Base-by-base conservation (phyloP, 345 rosid genomes). In the Dipteronia sinensis region DNA sequence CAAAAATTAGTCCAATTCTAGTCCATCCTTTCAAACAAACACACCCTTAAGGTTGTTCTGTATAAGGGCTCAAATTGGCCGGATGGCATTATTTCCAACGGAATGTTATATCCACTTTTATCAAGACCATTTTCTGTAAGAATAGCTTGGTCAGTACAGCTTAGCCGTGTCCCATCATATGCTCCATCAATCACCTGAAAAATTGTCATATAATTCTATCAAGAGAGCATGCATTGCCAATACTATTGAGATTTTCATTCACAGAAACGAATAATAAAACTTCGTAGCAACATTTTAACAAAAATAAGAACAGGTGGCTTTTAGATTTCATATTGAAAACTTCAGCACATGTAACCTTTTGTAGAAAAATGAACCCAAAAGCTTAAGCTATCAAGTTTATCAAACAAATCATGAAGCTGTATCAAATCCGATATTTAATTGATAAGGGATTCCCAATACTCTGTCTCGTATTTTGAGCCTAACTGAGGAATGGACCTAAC, bases 61-160 rank as follows among this genome's bases (percentile, higher is more conserved):
- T 95, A 95, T 80, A 93, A 85, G 56, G 99, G 99, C 84, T 93
- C 99, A 62, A 95, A 95, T 71, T 95, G 98, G 38, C 96, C 99
- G 0, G 97, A 90, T 6, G 94, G 97, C 98, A 82, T 92, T 80
- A 93, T 85, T 79, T 95, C 98, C 78, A 95, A 80, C 2, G 98
- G 99, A 82, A 90, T 90, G 77, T 87, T 88, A 74, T 84, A 89
- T 75, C 88, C 89, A 10, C 76, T 89, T 81, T 93, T 92, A 71
- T 84, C 88, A 34, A 40, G 74, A 53, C 90, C 86, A 38, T 63
- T 88, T 27, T 91, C 94, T 42, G 93, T 83, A 49, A 95, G 84
- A 70, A 93, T 79, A 55, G 95, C 98, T 85, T 92, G 99, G 72
- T 93, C 84, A 67, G 85, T 86, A 22, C 87, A 78, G 75, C 78